These are phyloP conservation scores for Citrullus colocynthis DNA, from an alignment of 306 rosid species.

Conservation along the genomic window DNA sequence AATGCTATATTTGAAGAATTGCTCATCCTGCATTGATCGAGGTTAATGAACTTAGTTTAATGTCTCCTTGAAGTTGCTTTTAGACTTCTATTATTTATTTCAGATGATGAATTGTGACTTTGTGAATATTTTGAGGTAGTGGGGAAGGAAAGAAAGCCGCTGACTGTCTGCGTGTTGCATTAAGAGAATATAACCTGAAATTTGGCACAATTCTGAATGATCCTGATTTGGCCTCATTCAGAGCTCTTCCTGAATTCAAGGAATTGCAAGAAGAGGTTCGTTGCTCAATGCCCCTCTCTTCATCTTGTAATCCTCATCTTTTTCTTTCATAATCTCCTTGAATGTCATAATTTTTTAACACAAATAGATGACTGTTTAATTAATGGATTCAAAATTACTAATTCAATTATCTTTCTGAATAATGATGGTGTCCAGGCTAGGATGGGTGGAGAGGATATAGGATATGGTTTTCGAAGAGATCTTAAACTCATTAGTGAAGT, in stretches of 20 bases:
- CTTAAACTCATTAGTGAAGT: conserved; percentile 97
- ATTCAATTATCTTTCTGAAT: background rate
- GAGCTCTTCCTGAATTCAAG: conserved; percentile 89
- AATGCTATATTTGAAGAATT: background rate
- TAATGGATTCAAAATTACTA: background rate
- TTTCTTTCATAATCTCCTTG: background rate
- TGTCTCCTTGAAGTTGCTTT: background rate
- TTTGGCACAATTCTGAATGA: conserved; percentile 90
- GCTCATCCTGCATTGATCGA: background rate
- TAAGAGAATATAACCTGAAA: conserved; percentile 81
- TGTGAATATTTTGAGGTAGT: conserved; percentile 43
- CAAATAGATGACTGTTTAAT: background rate
- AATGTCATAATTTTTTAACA: background rate
- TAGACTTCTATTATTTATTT: background rate
- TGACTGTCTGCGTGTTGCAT: conserved; percentile 72
- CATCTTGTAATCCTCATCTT: background rate
- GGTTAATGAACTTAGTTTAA: background rate
- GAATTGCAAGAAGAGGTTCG: conserved; percentile 91
- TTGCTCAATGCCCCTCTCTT: conserved; percentile 7
- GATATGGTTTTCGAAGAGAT: conserved; percentile 89
- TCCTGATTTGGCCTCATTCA: conserved; percentile 93
- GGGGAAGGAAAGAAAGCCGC: conserved; percentile 97
- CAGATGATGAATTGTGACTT: conserved; percentile 20
- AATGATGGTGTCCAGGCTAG: conserved; percentile 56
- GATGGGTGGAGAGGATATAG: conserved; percentile 92